These are phyloP conservation scores for Phialophora chinensis DNA, from an alignment of 2,329 filamentous ascomycete species.

Conservation along the genomic window DNA sequence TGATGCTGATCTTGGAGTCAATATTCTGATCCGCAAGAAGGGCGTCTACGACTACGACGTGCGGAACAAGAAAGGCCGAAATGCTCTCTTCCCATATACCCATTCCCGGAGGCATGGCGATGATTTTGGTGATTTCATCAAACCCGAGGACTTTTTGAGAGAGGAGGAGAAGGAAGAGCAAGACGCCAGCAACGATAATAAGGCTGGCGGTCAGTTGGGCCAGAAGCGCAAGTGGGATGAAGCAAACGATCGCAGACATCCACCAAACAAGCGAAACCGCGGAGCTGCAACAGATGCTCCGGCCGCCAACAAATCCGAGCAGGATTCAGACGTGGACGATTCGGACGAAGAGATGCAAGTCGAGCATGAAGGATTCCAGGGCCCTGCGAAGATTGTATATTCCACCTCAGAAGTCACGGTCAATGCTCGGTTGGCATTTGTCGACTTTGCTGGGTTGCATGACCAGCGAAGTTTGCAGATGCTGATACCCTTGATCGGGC, in stretches of 20 bases:
- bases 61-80: conserved; percentile 85
- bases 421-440: conserved; percentile 78
- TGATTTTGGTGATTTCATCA: conserved; percentile 92
- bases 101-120: conserved; percentile 79
- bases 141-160: conserved; percentile 89
- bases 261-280: conserved; percentile 43
- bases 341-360: conserved; percentile 61
- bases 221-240: conserved; percentile 97
- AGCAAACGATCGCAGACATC: conserved; percentile 50
- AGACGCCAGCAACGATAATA: conserved; percentile 62
- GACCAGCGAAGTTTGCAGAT: conserved; percentile 94
- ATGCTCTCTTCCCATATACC: conserved; percentile 88
- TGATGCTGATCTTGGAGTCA: conserved; percentile 90
- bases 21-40: conserved; percentile 85
- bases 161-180: conserved; percentile 87
- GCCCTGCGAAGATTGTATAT: conserved; percentile 77
- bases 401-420: conserved; percentile 68
- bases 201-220: conserved; percentile 70
- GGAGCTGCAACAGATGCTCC: conserved; percentile 26
- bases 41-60: conserved; percentile 94
- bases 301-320: conserved; percentile 48
- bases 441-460: conserved; percentile 91
- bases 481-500: conserved; percentile 90
- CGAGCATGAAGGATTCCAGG: conserved; percentile 54
- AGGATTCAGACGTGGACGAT: conserved; percentile 62